Percentiles rank a stretch among this genome's conserved stretches.
These are phyloP conservation scores for Dryadomyces quercivorus DNA, from an alignment of 2,329 filamentous ascomycete species.

Conservation along the genomic window DNA sequence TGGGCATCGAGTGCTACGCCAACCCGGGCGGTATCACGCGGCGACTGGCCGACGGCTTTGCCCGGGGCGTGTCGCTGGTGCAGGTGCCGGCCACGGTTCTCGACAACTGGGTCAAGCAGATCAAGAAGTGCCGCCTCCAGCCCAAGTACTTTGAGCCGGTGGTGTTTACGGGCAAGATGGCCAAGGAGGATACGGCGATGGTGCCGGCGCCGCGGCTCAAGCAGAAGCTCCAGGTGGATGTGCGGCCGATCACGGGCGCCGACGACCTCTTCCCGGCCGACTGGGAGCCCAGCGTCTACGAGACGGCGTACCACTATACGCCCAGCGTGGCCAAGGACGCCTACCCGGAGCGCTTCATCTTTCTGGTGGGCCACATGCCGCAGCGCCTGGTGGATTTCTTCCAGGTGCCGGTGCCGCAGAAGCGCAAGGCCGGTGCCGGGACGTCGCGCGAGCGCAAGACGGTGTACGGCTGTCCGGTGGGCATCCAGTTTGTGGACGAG, in stretches of 20 bases:
- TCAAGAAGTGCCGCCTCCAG: constrained; percentile 9
- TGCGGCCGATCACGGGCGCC: constrained; percentile 1
- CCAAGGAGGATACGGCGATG: constrained; percentile 10
- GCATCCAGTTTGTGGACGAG: constrained; percentile 15
- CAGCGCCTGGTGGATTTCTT: constrained; percentile 11
- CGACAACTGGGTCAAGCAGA: constrained; percentile 13
- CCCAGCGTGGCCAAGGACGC: constrained; percentile 11
- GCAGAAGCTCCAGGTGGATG: constrained; percentile 11
- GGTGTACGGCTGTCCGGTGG: constrained; percentile 13
- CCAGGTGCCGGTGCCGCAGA: constrained; percentile 10
- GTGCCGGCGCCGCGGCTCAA: constrained; percentile 11
- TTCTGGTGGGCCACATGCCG: constrained; percentile 12
- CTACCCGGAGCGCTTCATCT: constrained; percentile 14
- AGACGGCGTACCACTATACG: constrained; percentile 5
- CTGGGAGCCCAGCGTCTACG: constrained; percentile 7
- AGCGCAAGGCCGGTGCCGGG: constrained; percentile 3
- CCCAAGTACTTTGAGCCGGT: constrained; percentile 12
- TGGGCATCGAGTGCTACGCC: constrained; percentile 15
- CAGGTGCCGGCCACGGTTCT: constrained; percentile 12
- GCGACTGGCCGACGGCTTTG: constrained; percentile 10
- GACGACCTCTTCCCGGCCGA: constrained; percentile 8
- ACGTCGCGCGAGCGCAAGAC: constrained; percentile 7
- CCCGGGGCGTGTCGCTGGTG: constrained; percentile 12
- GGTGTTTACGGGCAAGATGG: constrained; percentile 10
- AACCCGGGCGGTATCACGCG: constrained; percentile 13